A percentile compares a stretch with the other conserved stretches of the same genome.
phyloP scores from a whole-genome alignment of 441 rosid genomes.

The Pelargonium fulgidum region DNA sequence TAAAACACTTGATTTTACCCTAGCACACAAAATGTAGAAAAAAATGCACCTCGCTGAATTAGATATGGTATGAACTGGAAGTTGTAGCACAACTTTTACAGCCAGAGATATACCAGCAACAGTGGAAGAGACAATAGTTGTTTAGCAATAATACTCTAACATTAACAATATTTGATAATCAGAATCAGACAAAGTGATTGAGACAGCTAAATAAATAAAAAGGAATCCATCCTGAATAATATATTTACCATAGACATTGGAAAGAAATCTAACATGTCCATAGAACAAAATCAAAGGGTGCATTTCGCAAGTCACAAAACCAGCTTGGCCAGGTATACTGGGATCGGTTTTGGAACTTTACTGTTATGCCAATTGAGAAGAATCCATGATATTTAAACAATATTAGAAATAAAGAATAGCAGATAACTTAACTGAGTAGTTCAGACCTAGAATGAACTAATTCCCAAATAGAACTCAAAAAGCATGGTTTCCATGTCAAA shows the following conservation, averaged over 20 bases:
- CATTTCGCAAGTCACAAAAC: background rate
- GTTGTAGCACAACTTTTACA: too few relatives aligned
- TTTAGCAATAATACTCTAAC: background rate
- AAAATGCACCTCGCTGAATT: too few relatives aligned
- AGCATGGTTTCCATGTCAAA: background rate
- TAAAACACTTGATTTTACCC: too few relatives aligned
- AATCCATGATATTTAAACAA: background rate
- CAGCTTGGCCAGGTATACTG: background rate
- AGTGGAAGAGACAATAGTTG: too few relatives aligned
- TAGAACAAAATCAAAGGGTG: conserved; percentile 3
- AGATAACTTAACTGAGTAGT: background rate
- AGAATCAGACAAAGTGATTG: background rate
- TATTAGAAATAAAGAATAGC: background rate
- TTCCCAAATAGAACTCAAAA: background rate
- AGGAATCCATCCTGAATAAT: background rate
- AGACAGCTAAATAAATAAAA: background rate
- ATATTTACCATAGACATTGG: background rate
- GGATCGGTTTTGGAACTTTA: conserved; percentile 1
- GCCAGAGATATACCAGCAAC: too few relatives aligned
- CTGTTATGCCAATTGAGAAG: background rate
- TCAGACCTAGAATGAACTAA: background rate
- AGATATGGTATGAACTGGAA: too few relatives aligned
- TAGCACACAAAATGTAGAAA: too few relatives aligned
- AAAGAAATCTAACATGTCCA: background rate
- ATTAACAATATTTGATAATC: background rate